These are phyloP conservation scores for Somion occarium DNA, from an alignment of 1,284 basidiomycete species.

Conservation along the genomic window DNA sequence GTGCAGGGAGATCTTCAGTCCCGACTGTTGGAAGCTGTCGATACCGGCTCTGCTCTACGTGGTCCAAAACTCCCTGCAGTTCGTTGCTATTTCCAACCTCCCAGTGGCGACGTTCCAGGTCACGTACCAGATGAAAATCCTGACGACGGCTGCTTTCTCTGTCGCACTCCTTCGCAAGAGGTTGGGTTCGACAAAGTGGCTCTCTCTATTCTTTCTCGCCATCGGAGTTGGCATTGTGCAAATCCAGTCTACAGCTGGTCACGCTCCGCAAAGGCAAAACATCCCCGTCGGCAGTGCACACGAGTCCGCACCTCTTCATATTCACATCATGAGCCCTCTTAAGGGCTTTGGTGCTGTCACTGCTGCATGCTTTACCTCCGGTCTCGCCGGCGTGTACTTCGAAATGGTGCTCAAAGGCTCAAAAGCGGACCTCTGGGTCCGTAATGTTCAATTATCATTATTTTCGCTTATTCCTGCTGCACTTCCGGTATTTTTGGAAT, in stretches of 20 bases:
- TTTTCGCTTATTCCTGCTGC: conserved; percentile 92
- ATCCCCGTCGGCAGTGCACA: conserved; percentile 30
- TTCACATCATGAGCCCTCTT: conserved; percentile 54
- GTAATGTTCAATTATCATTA: conserved; percentile 93
- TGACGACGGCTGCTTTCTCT: conserved; percentile 92
- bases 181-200: conserved; percentile 76
- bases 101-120: conserved; percentile 92
- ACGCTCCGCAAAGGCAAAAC: conserved; percentile 27
- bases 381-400: conserved; percentile 97
- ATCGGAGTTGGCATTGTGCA: conserved; percentile 91
- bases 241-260: conserved; percentile 58
- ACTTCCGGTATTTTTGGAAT: conserved; percentile 66
- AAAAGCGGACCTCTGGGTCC: conserved; percentile 88
- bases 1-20: conserved; percentile 60
- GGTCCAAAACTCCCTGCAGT: conserved; percentile 93
- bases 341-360: conserved; percentile 87
- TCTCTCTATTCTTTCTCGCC: conserved; percentile 78
- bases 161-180: conserved; percentile 78
- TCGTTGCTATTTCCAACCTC: conserved; percentile 88
- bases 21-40: conserved; percentile 77
- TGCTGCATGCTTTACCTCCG: conserved; percentile 92
- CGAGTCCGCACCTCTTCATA: conserved; percentile 31
- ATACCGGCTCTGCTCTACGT: conserved; percentile 83
- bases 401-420: conserved; percentile 96
- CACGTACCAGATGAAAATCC: conserved; percentile 93